Conservation (phyloP, 208 protist genomes). For the Leishmania aethiopica region DNA sequence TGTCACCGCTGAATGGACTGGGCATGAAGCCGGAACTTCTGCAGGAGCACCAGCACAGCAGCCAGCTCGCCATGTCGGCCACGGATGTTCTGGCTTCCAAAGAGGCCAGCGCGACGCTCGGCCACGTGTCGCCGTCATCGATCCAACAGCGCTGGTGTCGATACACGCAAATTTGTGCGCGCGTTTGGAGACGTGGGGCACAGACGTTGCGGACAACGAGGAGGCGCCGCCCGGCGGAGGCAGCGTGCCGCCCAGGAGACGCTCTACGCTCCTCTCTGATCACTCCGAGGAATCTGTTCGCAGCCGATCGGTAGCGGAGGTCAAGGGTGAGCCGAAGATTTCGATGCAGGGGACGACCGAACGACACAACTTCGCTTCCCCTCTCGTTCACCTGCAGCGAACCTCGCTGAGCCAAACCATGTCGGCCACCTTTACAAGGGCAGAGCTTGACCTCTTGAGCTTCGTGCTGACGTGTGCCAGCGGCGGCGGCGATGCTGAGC, state of each 20-base stretch:
- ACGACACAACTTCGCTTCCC: too few relatives aligned
- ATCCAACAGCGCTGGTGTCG: not conserved
- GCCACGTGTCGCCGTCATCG: not conserved
- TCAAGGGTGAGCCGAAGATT: not conserved
- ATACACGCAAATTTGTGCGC: conserved; percentile 3
- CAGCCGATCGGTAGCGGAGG: not conserved
- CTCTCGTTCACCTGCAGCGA: not conserved
- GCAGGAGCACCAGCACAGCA: not conserved
- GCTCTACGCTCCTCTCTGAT: too few relatives aligned
- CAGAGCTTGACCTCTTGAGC: conserved; percentile 22
- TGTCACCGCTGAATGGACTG: not conserved
- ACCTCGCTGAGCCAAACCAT: not conserved
- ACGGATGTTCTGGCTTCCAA: not conserved
- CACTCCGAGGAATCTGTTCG: not conserved
- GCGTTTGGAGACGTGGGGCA: conserved; percentile 15
- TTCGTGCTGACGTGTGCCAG: conserved; percentile 30
- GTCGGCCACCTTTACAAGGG: not conserved
- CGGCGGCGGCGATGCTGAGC: not conserved
- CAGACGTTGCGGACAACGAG: not conserved
- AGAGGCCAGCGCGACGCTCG: too few relatives aligned
- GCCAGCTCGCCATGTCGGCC: too few relatives aligned
- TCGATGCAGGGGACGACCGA: not conserved
- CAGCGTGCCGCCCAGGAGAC: not conserved
- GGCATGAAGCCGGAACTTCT: not conserved
- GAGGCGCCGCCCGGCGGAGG: not conserved